These are phyloP conservation scores for Bipolaris bicolor DNA, from an alignment of 2,329 filamentous ascomycete species.

Conservation along the genomic window DNA sequence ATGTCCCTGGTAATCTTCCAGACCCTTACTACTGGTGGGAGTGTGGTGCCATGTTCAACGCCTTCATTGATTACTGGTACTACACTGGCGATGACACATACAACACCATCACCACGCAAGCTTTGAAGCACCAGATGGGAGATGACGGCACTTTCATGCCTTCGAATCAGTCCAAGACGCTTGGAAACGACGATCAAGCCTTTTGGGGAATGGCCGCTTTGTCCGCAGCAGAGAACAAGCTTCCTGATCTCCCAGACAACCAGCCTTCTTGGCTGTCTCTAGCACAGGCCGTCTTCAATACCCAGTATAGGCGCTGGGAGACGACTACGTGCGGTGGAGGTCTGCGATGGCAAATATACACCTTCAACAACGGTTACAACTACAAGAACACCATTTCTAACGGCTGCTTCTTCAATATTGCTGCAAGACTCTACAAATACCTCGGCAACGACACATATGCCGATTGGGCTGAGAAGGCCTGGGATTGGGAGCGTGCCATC, in stretches of 20 bases:
- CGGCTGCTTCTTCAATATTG: constrained; percentile 81
- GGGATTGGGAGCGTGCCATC: constrained; percentile 60
- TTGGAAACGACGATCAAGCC: constrained; percentile 64
- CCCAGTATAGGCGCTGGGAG: constrained; percentile 74
- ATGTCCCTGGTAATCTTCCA: constrained; percentile 63
- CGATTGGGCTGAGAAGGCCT: constrained; percentile 70
- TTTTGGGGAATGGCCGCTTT: constrained; percentile 66
- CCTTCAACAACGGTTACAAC: constrained; percentile 74
- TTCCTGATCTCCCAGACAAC: constrained; percentile 51
- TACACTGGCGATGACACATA: constrained; percentile 51
- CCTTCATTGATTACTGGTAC: constrained; percentile 52
- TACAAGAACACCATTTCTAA: constrained; percentile 87
- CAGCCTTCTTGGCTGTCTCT: constrained; percentile 71
- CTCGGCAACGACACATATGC: constrained; percentile 63
- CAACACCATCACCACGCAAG: constrained; percentile 53
- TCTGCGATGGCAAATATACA: constrained; percentile 81
- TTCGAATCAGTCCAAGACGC: constrained; percentile 65
- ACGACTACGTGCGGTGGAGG: constrained; percentile 70
- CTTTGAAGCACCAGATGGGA: constrained; percentile 76
- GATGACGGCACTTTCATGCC: constrained; percentile 79
- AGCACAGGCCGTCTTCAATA: constrained; percentile 75
- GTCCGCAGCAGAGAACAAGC: constrained; percentile 62
- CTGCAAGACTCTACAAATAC: constrained; percentile 73
- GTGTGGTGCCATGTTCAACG: constrained; percentile 50
- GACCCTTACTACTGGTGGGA: constrained; percentile 55